Evolutionary conservation across 2,329 filamentous ascomycete genomes (phyloP), one percentile per base, ranked within the genome.

Genomic region (Talaromyces amestolkiae): DNA sequence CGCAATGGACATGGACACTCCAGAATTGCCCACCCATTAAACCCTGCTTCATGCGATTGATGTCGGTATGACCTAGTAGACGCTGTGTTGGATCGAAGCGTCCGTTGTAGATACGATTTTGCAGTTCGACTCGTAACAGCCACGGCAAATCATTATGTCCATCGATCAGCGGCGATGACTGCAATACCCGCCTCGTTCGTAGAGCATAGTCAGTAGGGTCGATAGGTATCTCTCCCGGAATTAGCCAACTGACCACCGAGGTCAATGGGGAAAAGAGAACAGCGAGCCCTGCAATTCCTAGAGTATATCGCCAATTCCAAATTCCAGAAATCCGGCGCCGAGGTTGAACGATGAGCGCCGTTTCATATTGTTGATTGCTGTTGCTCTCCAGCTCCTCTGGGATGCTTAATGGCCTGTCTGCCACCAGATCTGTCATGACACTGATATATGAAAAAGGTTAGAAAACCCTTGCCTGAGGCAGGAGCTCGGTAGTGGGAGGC

Each of bases 31-130:
- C 37, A 35, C 56, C 56, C 56, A 59, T 41, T 9, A 59, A 59
- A 43, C 56, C 56, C 56, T 59, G 56, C 35, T 59, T 59, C 56
- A 59, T 59, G 35, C 56, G 56, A 41, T 59, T 59, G n/a, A 59
- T 59, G 27, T 59, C 56, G 19, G 56, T 59, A 24, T 59, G 56
- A n/a, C 56, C 56, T 3, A 59, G 56, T 7, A 59, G 56, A 37
- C 56, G 39, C 39, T 41, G 39, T 13, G 15, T 17, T n/a, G 39
- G 39, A 7, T 41, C 39, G 11, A 41, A 41, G 3, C 39, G 15
- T 13, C 39, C 39, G 15, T 41, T 11, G 15, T 41, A 41, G 5
- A 41, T 41, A 3, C 39, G 39, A 41, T 41, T 41, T 41, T 41
- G 39, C 17, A 41, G 39, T 41, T 41, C 39, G 15, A 41, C 17